Base-by-base conservation (phyloP, 345 rosid species). In the Noccaea caerulescens region DNA sequence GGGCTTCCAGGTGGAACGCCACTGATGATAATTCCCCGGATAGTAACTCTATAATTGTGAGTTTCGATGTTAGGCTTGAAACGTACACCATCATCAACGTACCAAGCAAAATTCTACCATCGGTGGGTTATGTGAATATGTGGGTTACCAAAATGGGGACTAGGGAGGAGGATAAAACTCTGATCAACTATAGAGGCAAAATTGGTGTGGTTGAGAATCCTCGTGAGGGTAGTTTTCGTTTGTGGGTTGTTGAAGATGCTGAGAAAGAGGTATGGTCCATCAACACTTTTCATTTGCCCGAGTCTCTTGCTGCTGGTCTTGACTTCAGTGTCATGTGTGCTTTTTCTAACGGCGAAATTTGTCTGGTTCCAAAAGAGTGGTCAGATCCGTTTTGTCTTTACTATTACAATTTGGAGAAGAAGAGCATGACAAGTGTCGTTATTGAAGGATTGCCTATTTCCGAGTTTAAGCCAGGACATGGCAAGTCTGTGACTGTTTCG, bases 31-130 rank as follows among this genome's bases (percentile, higher is more conserved):
- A 2, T 12, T 8, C 25, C 39, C 10, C 3, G 41, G 0, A 37
- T 56, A 5, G 6, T 34, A 4, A 4, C 4, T 30, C 20, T 16
- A 32, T 67, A 7, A 27, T 54, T 10, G 32, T 67, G 32, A 41
- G 62, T 55, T 55, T 68, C 11, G n/a, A 32, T 55, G 72, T 43
- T 18, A 68, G 63, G 54, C 5, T 32, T 32, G 72, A 68, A 55
- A 68, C 42, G 18, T 43, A 43, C 33, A 32, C 14, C 25, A 8
- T 68, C 25, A 68, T 55, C 45, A 32, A 56, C 3, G 37, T 68
- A 16, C 72, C 63, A 27, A 53, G 7, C 8, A 54, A 3, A 32
- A 2, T 54, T 54, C 18, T 54, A 30, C 39, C 58, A 34, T 23
- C 2, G 27, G 7, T n/a, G 10, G 38, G 20, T 54, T 54, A 54